Conservation (phyloP, 192 early-diverging fungal species). For the Entrophospora sp. region DNA sequence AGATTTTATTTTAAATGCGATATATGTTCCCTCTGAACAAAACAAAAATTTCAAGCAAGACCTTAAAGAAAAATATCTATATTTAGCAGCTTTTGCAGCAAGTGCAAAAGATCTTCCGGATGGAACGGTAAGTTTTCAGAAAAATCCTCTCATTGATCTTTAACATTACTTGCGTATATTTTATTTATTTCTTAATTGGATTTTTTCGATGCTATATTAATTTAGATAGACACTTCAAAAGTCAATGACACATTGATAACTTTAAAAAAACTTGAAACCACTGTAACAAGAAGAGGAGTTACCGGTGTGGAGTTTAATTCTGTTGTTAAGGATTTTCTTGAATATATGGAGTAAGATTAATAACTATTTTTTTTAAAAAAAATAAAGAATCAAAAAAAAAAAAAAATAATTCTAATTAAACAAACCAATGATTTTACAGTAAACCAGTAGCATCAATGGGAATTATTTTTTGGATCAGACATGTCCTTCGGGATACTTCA, state of each 20-base stretch:
- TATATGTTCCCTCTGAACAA: conserved; percentile 40
- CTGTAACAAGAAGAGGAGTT: conserved; percentile 28
- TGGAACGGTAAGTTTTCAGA: conserved; percentile 16
- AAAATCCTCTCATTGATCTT: background rate
- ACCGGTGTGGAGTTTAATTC: conserved; percentile 32
- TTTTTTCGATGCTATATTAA: too few relatives aligned
- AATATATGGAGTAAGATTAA: conserved; percentile 35
- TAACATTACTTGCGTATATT: background rate
- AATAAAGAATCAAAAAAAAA: too few relatives aligned
- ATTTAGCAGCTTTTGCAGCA: conserved; percentile 41
- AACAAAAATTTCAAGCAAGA: conserved; percentile 38
- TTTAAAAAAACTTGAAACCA: conserved; percentile 28
- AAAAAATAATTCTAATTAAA: too few relatives aligned
- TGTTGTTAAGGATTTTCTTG: conserved; percentile 30
- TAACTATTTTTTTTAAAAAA: too few relatives aligned
- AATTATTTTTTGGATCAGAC: conserved; percentile 53
- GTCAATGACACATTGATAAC: conserved; percentile 27
- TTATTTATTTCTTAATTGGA: too few relatives aligned
- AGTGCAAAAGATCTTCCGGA: conserved; percentile 32
- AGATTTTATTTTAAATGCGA: conserved; percentile 24
- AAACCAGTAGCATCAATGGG: conserved; percentile 49
- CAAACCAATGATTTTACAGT: too few relatives aligned
- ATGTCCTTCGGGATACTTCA: conserved; percentile 49
- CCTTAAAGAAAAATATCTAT: conserved; percentile 44
- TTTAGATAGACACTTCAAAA: conserved; percentile 26